These are phyloP conservation scores for Buddleja alternifolia DNA, from an alignment of 257 asterid genomes.

Conservation along the genomic window DNA sequence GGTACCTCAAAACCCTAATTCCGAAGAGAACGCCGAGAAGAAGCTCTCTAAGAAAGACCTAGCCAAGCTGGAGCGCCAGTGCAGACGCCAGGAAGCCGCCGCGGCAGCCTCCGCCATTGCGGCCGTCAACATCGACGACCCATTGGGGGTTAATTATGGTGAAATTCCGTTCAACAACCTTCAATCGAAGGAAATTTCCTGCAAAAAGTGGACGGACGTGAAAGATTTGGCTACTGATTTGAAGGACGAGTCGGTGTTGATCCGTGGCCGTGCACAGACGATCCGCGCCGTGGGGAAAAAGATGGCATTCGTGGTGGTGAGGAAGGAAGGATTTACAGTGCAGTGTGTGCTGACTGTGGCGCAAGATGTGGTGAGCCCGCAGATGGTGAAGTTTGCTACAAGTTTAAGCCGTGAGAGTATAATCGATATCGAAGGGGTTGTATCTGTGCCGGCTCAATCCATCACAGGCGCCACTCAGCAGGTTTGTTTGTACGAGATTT, in stretches of 20 bases:
- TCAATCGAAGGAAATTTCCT: conserved; percentile 73
- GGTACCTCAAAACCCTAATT: conserved; percentile 29
- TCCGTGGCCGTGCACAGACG: too few species aligned
- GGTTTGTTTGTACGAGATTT: too few species aligned
- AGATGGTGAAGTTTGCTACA: too few species aligned
- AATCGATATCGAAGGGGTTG: too few species aligned
- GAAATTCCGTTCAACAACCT: conserved; percentile 60
- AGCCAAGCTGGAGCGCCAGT: conserved; percentile 66
- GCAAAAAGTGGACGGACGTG: conserved; percentile 73
- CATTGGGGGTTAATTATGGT: conserved; percentile 67
- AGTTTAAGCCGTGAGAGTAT: too few species aligned
- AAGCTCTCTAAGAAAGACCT: conserved; percentile 71
- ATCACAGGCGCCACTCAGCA: conserved; percentile 84
- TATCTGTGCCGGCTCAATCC: too few species aligned
- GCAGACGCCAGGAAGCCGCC: conserved; percentile 67
- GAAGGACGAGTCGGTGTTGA: conserved; percentile 56
- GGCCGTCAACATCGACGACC: conserved; percentile 53
- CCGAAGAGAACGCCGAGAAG: conserved; percentile 42
- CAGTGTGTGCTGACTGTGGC: conserved; percentile 76
- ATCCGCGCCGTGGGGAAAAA: too few species aligned
- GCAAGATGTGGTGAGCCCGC: too few species aligned
- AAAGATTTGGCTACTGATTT: conserved; percentile 42
- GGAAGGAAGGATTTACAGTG: conserved; percentile 77
- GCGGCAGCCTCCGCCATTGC: conserved; percentile 48
- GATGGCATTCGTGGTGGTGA: conserved; percentile 79